Base-by-base conservation (phyloP, 2,329 filamentous ascomycete species). In the Arthroderma sp. region DNA sequence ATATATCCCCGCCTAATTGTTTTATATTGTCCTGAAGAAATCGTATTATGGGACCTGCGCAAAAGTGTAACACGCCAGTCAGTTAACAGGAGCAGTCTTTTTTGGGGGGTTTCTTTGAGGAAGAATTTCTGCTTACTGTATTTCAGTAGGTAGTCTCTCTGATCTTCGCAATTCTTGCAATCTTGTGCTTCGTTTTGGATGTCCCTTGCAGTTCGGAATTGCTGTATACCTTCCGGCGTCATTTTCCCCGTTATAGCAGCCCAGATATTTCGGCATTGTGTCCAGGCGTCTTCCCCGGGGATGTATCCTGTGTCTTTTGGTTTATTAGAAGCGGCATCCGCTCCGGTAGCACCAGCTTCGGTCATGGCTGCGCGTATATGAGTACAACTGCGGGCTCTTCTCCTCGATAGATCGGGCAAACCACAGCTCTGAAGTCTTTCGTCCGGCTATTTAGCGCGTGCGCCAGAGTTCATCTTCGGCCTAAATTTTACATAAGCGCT, bases 11-110 rank as follows among this genome's bases (percentile, higher is more conserved):
- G 61, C 87, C 86, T 31, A 96, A 76, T 53, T 81, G 78, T 46
- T 69, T 70, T 55, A 95, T 83, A 63, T 87, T 85, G 52, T 91
- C 79, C 45, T 78, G 78, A 66, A 98, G 71, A 73, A 94, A 98
- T 49, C 82, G 81, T 48, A 98, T 80, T 46, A 85, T 78, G 29
- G 91, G 91, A 45, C 83, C 69, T 71, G 44, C 27, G n/a, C 28
- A 28, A 40, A 8, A 36, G 27, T 5, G 10, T 32, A n/a, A 28
- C 31, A 9, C n/a, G 5, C 28, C 31, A 36, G 36, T 22, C 29
- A 45, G 11, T 5, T 4, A 34, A 39, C 40, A 38, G 22, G 29
- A 22, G 15, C 15, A 22, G 15, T 22, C 15, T 3, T 22, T 22
- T 22, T 22, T 15, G 38, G 9, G 29, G 38, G 15, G 15, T 22